Evolutionary conservation across 2,329 filamentous ascomycete species (phyloP), one percentile per base, ranked within the genome.

Genomic region (Colletotrichum orbiculare): DNA sequence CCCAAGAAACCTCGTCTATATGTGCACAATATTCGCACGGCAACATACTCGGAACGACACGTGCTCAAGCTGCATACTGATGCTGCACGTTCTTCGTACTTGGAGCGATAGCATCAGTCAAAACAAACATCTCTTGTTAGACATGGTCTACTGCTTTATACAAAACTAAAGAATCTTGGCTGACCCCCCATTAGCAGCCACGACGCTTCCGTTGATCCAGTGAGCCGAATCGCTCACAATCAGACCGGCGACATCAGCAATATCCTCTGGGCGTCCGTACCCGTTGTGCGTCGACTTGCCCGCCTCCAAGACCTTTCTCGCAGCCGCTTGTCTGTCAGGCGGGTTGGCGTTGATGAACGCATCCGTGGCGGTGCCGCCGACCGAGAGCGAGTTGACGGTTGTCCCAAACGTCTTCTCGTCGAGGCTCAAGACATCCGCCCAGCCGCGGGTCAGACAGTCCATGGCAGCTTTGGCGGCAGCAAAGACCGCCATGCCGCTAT

Each of bases 151-250:
- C 38, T 41, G 9, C 38, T 10, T 41, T 7, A 5, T 41, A 41
- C 5, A 41, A 41, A 10, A 37, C 25, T 43, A 73, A 1, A 68
- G 60, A 17, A 77, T 75, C 55, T 77, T 78, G 33, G 76, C 72
- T 6, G 74, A 73, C 1, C 76, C 76, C 45, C 76, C 75, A 50
- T 73, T 78, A 0, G 76, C 76, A 67, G 75, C 75, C 13, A 78
- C 37, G 5, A 77, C 75, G 43, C 69, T 72, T 0, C 77, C 76
- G 0, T 76, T 78, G 12, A 77, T 75, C 77, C 76, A 78, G 54
- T 76, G 67, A 0, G 72, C 74, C 60, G 76, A 75, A 0, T 68
- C 56, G 1, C 75, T 69, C n/a, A 75, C 77, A 6, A 78, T 61
- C 25, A 78, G 66, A 0, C 76, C 74, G 8, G 77, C 72, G 1